Evolutionary conservation across 164 flowering plant genomes (phyloP).

Genomic region (Stephania japonica): DNA sequence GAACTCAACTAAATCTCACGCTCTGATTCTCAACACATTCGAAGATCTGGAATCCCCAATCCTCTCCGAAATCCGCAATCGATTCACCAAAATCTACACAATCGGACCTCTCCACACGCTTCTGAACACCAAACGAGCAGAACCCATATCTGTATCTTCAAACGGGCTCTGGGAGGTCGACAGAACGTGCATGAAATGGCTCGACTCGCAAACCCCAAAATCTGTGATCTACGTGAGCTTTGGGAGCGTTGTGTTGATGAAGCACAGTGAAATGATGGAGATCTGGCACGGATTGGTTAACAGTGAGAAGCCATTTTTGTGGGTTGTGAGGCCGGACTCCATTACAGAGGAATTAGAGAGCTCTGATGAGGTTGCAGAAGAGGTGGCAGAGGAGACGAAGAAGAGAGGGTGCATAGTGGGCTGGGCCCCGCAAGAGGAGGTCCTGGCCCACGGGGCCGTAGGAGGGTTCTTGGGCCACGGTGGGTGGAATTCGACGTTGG

Average conservation of each 20-base stretch:
- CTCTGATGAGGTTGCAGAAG: slow-evolving; percentile 12
- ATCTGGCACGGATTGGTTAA: slow-evolving; percentile 42
- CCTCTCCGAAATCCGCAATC: slow-evolving; percentile 18
- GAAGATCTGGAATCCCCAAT: slow-evolving; percentile 30
- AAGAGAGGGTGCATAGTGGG: slow-evolving; percentile 26
- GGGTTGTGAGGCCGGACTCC: slow-evolving; percentile 39
- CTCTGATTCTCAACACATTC: slow-evolving; percentile 35
- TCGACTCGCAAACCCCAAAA: slow-evolving; percentile 27
- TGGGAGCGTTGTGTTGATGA: slow-evolving; percentile 30
- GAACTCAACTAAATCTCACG: slow-evolving; percentile 8
- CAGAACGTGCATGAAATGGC: slow-evolving; percentile 42
- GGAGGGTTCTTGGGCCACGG: slow-evolving; percentile 34
- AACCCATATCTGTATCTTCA: neutral
- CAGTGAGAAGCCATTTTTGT: slow-evolving; percentile 35
- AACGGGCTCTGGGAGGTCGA: slow-evolving; percentile 30
- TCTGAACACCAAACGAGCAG: slow-evolving; percentile 6
- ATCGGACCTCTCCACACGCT: slow-evolving; percentile 39
- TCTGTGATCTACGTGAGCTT: slow-evolving; percentile 60
- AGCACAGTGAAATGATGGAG: slow-evolving; percentile 27
- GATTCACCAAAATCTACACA: slow-evolving; percentile 23
- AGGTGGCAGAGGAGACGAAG: slow-evolving; percentile 17
- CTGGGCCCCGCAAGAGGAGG: slow-evolving; percentile 30
- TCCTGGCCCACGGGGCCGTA: slow-evolving; percentile 23
- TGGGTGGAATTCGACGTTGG: slow-evolving; percentile 31
- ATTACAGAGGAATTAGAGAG: slow-evolving; percentile 6